phyloP scores from a whole-genome alignment of 805 yeast species.

The Yueomyces sinensis region DNA sequence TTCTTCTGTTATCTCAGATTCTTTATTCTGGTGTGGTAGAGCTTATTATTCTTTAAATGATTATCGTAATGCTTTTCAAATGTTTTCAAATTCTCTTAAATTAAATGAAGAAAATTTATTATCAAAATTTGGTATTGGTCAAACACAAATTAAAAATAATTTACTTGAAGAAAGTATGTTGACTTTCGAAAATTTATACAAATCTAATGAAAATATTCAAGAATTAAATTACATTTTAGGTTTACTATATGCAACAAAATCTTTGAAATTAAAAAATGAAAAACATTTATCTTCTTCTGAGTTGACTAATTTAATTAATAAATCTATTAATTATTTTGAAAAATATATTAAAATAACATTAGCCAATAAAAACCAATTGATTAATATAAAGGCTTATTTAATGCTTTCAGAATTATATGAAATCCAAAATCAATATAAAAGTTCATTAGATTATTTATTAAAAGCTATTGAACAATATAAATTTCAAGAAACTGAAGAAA shows the following conservation, averaged over 20 bases:
- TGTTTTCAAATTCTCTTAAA: slow-evolving; percentile 60
- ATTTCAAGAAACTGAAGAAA: slow-evolving; percentile 21
- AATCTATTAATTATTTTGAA: slow-evolving; percentile 55
- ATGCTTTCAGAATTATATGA: slow-evolving; percentile 63
- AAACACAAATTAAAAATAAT: slow-evolving; percentile 64
- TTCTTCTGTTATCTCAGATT: slow-evolving; percentile 39
- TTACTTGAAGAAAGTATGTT: slow-evolving; percentile 73
- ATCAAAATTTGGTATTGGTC: slow-evolving; percentile 75
- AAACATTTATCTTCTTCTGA: slow-evolving; percentile 11
- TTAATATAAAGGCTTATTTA: slow-evolving; percentile 50
- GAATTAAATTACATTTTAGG: slow-evolving; percentile 75
- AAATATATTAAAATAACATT: slow-evolving; percentile 52
- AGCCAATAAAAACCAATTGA: slow-evolving; percentile 42
- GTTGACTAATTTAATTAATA: slow-evolving; percentile 21
- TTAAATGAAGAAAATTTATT: slow-evolving; percentile 50
- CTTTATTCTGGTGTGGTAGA: slow-evolving; percentile 78
- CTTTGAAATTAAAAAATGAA: slow-evolving; percentile 10
- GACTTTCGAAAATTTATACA: slow-evolving; percentile 64
- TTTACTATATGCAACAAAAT: slow-evolving; percentile 47
- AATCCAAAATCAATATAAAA: slow-evolving; percentile 41
- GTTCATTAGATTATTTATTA: slow-evolving; percentile 50
- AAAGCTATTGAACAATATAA: slow-evolving; percentile 48
- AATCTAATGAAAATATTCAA: slow-evolving; percentile 49
- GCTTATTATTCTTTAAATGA: slow-evolving; percentile 49
- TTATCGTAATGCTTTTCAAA: slow-evolving; percentile 53